These are phyloP conservation scores for Naganishia sp. DNA, from an alignment of 1,284 basidiomycete genomes.

Conservation along the genomic window DNA sequence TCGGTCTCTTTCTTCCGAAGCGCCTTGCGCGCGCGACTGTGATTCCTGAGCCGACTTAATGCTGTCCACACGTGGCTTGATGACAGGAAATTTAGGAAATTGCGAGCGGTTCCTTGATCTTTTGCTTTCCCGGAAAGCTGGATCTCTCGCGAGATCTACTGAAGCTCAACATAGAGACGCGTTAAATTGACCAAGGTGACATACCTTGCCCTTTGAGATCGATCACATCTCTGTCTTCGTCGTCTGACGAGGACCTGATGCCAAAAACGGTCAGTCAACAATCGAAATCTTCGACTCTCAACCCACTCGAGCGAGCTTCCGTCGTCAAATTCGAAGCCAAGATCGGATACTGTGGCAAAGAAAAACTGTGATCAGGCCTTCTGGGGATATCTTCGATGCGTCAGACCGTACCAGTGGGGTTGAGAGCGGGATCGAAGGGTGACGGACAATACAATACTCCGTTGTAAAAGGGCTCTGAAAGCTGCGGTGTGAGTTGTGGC, in stretches of 20 bases:
- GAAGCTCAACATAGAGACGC: neutral
- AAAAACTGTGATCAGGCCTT: too few species aligned
- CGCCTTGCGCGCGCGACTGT: neutral
- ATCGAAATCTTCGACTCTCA: too few species aligned
- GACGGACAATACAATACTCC: slow-evolving; percentile 21
- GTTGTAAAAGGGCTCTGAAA: slow-evolving; percentile 18
- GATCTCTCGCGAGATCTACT: slow-evolving; percentile 6
- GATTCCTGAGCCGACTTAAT: neutral
- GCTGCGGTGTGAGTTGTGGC: neutral
- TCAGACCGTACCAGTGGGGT: neutral
- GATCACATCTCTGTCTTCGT: slow-evolving; percentile 3
- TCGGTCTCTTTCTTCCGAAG: neutral
- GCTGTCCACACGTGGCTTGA: neutral
- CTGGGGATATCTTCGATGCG: neutral
- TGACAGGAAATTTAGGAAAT: neutral
- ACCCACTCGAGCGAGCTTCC: neutral
- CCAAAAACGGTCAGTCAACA: too few species aligned
- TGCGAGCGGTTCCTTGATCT: neutral
- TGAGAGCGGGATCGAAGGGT: slow-evolving; percentile 4
- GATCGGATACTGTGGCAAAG: too few species aligned
- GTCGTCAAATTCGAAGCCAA: neutral
- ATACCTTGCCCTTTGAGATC: neutral
- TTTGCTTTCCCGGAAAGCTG: neutral
- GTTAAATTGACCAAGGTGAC: neutral
- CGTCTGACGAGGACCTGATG: neutral